Evolutionary conservation across 2,329 filamentous ascomycete species (phyloP).

Genomic region (Fusarium nanum): DNA sequence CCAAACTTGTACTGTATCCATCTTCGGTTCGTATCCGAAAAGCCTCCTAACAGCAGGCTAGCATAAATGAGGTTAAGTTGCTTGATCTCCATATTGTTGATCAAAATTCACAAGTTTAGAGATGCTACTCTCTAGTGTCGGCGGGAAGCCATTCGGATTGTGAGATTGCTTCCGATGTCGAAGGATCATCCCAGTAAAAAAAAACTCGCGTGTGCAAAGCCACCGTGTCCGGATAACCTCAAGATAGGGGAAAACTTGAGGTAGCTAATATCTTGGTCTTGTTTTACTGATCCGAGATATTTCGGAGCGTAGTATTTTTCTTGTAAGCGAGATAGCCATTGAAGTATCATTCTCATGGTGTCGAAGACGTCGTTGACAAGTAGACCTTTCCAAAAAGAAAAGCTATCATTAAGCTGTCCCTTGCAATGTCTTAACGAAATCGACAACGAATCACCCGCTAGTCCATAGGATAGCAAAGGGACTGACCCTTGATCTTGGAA

Average conservation of each 20-base stretch:
- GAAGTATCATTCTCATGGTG: not conserved
- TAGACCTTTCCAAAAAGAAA: not conserved
- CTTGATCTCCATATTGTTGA: constrained; percentile 1
- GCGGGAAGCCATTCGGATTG: constrained; percentile 8
- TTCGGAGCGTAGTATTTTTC: not conserved
- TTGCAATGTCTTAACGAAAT: not conserved
- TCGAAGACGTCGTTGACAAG: not conserved
- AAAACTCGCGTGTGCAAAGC: not conserved
- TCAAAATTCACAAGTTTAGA: constrained; percentile 1
- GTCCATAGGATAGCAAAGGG: not conserved
- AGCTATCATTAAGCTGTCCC: not conserved
- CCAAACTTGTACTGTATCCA: not conserved
- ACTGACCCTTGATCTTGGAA: not conserved
- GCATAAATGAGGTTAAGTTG: constrained; percentile 2
- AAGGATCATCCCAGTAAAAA: constrained; percentile 8
- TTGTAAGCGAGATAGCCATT: not conserved
- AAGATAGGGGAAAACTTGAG: not conserved
- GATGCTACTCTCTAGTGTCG: not conserved
- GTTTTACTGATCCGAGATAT: constrained; percentile 2
- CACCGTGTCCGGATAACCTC: constrained; percentile 19
- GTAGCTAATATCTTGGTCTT: not conserved
- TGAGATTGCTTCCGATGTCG: not conserved
- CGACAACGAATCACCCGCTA: not conserved
- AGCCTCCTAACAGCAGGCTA: not conserved
- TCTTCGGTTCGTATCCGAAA: constrained; percentile 32